Evolutionary conservation across 2,329 filamentous ascomycete genomes (phyloP).

Genomic region (Tolypocladium sp.): DNA sequence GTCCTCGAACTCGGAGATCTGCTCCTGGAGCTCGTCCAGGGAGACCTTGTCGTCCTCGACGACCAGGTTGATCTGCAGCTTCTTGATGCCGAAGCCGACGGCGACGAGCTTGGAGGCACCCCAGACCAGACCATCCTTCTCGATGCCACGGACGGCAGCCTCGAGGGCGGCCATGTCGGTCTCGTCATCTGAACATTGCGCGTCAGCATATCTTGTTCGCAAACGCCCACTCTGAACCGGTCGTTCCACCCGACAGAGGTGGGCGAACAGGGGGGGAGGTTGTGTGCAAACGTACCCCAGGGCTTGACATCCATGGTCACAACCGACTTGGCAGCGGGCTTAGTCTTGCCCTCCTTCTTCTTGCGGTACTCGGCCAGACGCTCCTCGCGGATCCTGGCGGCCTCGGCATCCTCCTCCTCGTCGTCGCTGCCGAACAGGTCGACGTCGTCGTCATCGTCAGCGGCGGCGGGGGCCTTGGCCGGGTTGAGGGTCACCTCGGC

Average conservation of each 20-base stretch:
- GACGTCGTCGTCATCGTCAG: constrained; percentile 67
- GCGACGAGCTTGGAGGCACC: constrained; percentile 82
- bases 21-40: constrained; percentile 73
- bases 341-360: constrained; percentile 93
- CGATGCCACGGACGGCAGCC: constrained; percentile 68
- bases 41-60: constrained; percentile 96
- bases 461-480: constrained; percentile 67
- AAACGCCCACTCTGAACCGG: neutral
- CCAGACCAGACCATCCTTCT: constrained; percentile 94
- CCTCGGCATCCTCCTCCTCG: constrained; percentile 89
- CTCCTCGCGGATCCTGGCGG: constrained; percentile 74
- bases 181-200: constrained; percentile 61
- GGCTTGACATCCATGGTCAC: constrained; percentile 97
- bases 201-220: neutral
- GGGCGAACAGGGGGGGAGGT: neutral
- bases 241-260: neutral
- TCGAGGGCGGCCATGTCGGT: constrained; percentile 83
- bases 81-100: constrained; percentile 96
- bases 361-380: constrained; percentile 87
- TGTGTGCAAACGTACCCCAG: constrained; percentile 65
- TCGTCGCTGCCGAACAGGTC: constrained; percentile 91
- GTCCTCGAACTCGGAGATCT: constrained; percentile 80
- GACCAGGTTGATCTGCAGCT: constrained; percentile 97
- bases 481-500: constrained; percentile 73
- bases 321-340: constrained; percentile 90